These are phyloP conservation scores for Suhomyces sp. DNA, from an alignment of 805 yeast genomes.

Conservation along the genomic window DNA sequence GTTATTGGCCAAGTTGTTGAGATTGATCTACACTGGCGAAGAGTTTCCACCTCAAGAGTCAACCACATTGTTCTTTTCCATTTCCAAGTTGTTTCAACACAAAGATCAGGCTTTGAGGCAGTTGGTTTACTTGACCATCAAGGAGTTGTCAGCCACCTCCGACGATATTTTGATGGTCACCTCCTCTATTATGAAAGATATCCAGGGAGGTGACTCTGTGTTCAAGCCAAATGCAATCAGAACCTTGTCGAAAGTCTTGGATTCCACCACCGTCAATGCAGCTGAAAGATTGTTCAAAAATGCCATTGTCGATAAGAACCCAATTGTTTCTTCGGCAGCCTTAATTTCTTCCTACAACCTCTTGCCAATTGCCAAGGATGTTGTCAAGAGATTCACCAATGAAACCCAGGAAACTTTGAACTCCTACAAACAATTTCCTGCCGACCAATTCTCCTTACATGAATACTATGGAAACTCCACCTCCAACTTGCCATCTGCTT, in stretches of 20 bases:
- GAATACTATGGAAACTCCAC: conserved; percentile 55
- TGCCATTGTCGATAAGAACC: conserved; percentile 88
- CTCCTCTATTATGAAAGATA: conserved; percentile 96
- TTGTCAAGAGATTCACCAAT: conserved; percentile 89
- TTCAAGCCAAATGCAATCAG: conserved; percentile 95
- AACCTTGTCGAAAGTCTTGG: conserved; percentile 85
- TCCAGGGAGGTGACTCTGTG: conserved; percentile 80
- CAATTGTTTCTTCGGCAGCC: conserved; percentile 90
- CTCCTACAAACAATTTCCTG: conserved; percentile 54
- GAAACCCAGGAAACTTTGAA: conserved; percentile 90
- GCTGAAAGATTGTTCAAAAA: conserved; percentile 91
- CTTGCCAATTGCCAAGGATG: conserved; percentile 84
- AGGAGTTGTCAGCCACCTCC: conserved; percentile 80
- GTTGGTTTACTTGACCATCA: conserved; percentile 88
- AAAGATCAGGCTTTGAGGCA: conserved; percentile 85
- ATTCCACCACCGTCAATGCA: conserved; percentile 85
- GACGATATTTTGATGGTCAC: conserved; percentile 97
- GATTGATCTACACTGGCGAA: conserved; percentile 83
- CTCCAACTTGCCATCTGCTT: conserved; percentile 57
- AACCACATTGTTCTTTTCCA: conserved; percentile 87
- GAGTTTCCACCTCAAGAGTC: conserved; percentile 85
- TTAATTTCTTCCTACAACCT: conserved; percentile 86
- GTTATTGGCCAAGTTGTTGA: conserved; percentile 75
- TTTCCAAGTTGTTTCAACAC: conserved; percentile 93
- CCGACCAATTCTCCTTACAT: conserved; percentile 49